A percentile compares a stretch with the other conserved stretches of the same genome.
Evolutionary conservation across 2,329 filamentous ascomycete species (phyloP).

Genomic region (Fulvia fulva): DNA sequence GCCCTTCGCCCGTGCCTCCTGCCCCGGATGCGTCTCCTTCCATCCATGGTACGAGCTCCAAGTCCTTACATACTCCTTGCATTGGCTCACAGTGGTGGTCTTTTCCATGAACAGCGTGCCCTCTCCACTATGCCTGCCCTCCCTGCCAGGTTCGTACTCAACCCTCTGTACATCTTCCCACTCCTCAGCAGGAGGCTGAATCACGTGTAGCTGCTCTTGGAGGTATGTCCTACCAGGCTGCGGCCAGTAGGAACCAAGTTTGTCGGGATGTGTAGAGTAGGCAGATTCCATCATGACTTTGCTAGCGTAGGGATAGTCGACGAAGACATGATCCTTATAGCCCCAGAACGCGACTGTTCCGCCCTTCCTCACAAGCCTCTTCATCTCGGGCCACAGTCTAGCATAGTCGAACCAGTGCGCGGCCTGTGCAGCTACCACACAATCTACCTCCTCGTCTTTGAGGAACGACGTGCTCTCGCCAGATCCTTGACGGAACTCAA

Average conservation of each 20-base stretch:
- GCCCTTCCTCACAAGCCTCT: slow-evolving; percentile 50
- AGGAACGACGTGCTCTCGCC: slow-evolving; percentile 53
- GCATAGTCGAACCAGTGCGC: slow-evolving; percentile 64
- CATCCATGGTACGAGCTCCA: slow-evolving; percentile 59
- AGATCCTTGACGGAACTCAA: slow-evolving; percentile 48
- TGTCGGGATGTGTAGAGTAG: slow-evolving; percentile 48
- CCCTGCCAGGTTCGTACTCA: slow-evolving; percentile 54
- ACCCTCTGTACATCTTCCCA: slow-evolving; percentile 54
- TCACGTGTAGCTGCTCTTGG: slow-evolving; percentile 48
- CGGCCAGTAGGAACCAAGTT: slow-evolving; percentile 59
- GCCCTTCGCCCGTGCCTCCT: slow-evolving; percentile 49
- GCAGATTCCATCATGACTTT: slow-evolving; percentile 53
- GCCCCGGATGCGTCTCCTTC: slow-evolving; percentile 53
- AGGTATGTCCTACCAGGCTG: slow-evolving; percentile 57
- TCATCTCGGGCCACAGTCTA: slow-evolving; percentile 54
- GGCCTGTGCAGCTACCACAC: slow-evolving; percentile 51
- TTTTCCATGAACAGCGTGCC: slow-evolving; percentile 51
- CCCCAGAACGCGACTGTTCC: slow-evolving; percentile 64
- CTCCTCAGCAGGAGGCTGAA: slow-evolving; percentile 49
- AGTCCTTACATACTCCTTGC: slow-evolving; percentile 60
- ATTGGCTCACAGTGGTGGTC: slow-evolving; percentile 53
- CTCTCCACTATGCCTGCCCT: slow-evolving; percentile 38
- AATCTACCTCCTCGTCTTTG: slow-evolving; percentile 49
- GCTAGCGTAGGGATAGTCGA: slow-evolving; percentile 52
- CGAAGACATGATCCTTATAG: slow-evolving; percentile 61